phyloP scores from a whole-genome alignment of 1,139 yeast genomes.

The Yarrowia galli region DNA sequence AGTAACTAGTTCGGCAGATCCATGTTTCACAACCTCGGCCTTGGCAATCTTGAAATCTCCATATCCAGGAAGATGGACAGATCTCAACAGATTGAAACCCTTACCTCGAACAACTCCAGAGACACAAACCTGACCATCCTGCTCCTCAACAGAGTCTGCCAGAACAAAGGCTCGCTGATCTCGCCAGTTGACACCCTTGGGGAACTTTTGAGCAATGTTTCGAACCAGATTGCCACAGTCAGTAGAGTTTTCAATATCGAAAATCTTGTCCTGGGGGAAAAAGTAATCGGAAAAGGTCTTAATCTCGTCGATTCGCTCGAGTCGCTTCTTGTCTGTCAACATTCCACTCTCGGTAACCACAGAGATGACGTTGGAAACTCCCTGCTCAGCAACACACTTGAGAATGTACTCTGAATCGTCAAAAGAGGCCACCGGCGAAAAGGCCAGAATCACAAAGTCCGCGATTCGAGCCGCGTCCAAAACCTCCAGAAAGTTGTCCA shows the following conservation, averaged over 20 bases:
- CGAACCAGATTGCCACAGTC: constrained; percentile 79
- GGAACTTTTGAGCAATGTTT: constrained; percentile 81
- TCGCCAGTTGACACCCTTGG: constrained; percentile 89
- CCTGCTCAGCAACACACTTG: constrained; percentile 89
- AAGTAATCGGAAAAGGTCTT: constrained; percentile 90
- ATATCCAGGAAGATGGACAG: constrained; percentile 84
- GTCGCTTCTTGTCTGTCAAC: constrained; percentile 78
- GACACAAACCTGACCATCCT: constrained; percentile 58
- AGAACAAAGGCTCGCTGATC: constrained; percentile 87
- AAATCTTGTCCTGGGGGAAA: constrained; percentile 82
- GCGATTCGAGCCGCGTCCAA: constrained; percentile 89
- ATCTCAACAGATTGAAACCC: constrained; percentile 77
- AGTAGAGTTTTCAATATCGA: constrained; percentile 67
- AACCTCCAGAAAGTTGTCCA: constrained; percentile 67
- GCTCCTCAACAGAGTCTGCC: constrained; percentile 64
- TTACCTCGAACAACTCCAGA: constrained; percentile 88
- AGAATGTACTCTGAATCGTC: constrained; percentile 86
- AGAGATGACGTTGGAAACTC: constrained; percentile 83
- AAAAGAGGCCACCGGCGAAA: constrained; percentile 85
- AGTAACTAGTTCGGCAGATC: constrained; percentile 50
- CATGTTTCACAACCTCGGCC: constrained; percentile 51
- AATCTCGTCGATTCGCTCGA: constrained; percentile 74
- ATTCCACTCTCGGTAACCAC: constrained; percentile 74
- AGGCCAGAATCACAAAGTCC: constrained; percentile 84
- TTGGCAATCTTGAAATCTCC: constrained; percentile 86